A percentile compares a stretch with the other conserved stretches of the same genome.
Conservation (phyloP, 306 rosid genomes). For the Vigna reflexopilosa region DNA sequence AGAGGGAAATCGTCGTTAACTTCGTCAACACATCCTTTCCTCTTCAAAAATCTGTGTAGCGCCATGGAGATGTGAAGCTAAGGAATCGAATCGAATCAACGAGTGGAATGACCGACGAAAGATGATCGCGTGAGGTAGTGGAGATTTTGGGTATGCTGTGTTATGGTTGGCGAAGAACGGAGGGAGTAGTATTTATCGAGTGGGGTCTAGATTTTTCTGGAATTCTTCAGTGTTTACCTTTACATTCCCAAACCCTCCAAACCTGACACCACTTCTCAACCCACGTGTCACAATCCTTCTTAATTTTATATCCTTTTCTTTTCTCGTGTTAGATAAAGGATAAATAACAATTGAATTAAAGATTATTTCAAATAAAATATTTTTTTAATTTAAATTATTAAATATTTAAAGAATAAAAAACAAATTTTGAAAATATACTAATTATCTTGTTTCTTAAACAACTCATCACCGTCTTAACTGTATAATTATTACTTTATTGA, state of each 20-base stretch:
- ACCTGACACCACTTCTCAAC: not conserved
- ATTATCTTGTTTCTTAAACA: no score
- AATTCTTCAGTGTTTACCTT: conserved; percentile 4
- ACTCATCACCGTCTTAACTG: no score
- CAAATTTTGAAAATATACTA: no score
- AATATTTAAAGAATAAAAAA: no score
- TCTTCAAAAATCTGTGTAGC: conserved; percentile 53
- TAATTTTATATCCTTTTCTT: no score
- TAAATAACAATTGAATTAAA: no score
- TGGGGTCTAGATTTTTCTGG: conserved; percentile 46
- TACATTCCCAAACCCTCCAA: conserved; percentile 16
- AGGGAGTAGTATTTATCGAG: not conserved
- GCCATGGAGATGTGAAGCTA: not conserved
- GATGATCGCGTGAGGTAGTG: not conserved
- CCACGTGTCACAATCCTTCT: conserved; percentile 12
- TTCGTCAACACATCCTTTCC: conserved; percentile 55
- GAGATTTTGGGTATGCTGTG: not conserved
- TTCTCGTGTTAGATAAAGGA: no score
- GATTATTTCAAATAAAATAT: no score
- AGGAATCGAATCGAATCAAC: not conserved
- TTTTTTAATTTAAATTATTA: no score
- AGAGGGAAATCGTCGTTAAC: conserved; percentile 69
- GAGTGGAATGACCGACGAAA: not conserved
- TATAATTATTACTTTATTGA: no score
- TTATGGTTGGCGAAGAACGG: no score